phyloP scores from a whole-genome alignment of 257 asterid species.

The Solanum virginianum region DNA sequence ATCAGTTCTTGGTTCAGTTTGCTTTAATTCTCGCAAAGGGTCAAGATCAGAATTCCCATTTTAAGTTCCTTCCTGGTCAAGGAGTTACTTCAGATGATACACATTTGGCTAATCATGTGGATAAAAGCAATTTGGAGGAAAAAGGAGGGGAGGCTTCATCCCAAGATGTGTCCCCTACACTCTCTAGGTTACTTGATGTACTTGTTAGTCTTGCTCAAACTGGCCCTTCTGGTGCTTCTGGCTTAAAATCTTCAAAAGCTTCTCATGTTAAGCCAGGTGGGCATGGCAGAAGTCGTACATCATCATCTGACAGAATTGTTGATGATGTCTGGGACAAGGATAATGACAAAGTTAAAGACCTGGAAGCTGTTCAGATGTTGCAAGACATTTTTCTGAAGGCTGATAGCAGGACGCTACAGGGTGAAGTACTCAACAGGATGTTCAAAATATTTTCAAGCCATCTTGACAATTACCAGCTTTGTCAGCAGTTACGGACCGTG shows the following conservation, averaged over 20 bases:
- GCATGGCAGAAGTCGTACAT: slow-evolving; percentile 58
- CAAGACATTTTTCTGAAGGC: slow-evolving; percentile 94
- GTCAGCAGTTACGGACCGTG: slow-evolving; percentile 92
- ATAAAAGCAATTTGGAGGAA: slow-evolving; percentile 16
- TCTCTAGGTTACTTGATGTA: slow-evolving; percentile 85
- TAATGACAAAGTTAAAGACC: slow-evolving; percentile 77
- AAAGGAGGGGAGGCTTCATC: slow-evolving; percentile 30
- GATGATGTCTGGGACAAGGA: slow-evolving; percentile 88
- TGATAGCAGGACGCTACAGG: slow-evolving; percentile 78
- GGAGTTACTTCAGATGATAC: slow-evolving; percentile 29
- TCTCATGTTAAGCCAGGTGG: slow-evolving; percentile 48
- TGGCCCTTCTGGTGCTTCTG: slow-evolving; percentile 39
- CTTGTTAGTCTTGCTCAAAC: slow-evolving; percentile 71
- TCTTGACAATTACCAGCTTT: slow-evolving; percentile 83
- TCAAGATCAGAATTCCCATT: slow-evolving; percentile 32
- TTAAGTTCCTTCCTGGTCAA: slow-evolving; percentile 25
- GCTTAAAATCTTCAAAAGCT: slow-evolving; percentile 37
- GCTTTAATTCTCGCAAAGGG: slow-evolving; percentile 68
- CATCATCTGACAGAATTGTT: slow-evolving; percentile 55
- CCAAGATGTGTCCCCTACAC: slow-evolving; percentile 62
- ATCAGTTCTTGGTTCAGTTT: slow-evolving; percentile 93
- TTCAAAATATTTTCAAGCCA: slow-evolving; percentile 92
- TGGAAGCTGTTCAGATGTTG: slow-evolving; percentile 94
- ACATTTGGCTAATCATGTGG: slow-evolving; percentile 21
- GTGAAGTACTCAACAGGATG: slow-evolving; percentile 85